Conservation (phyloP, 2,329 filamentous ascomycete species). For the Calonectria pteridis region DNA sequence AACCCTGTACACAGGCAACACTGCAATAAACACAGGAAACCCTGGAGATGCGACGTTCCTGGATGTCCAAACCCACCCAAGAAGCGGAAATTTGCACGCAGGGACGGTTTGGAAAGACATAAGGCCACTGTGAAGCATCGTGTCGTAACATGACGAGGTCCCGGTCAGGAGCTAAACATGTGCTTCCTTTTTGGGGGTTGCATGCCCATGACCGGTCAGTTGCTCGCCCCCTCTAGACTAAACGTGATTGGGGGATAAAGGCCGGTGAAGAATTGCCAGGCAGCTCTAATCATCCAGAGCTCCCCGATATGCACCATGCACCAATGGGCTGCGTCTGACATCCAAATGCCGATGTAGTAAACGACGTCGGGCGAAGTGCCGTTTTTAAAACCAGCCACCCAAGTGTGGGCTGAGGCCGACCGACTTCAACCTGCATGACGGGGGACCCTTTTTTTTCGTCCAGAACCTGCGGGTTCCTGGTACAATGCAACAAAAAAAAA, state of each 20-base stretch:
- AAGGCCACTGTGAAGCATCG: constrained; percentile 56
- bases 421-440: constrained; percentile 28
- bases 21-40: constrained; percentile 58
- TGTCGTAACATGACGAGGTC: constrained; percentile 43
- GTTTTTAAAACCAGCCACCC: constrained; percentile 23
- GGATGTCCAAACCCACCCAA: constrained; percentile 57
- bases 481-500: constrained; percentile 8
- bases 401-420: constrained; percentile 26
- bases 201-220: constrained; percentile 42
- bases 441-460: background rate
- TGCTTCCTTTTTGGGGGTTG: constrained; percentile 31
- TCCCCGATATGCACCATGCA: constrained; percentile 31
- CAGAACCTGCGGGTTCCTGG: constrained; percentile 22
- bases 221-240: constrained; percentile 34
- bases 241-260: constrained; percentile 36
- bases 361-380: constrained; percentile 27
- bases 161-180: constrained; percentile 27
- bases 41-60: constrained; percentile 54
- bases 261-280: constrained; percentile 39
- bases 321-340: constrained; percentile 33
- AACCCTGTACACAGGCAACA: constrained; percentile 51
- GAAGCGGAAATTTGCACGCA: constrained; percentile 56
- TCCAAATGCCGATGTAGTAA: constrained; percentile 23
- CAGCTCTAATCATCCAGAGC: constrained; percentile 33
- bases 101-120: constrained; percentile 57